Base-by-base conservation (phyloP, 345 rosid genomes). In the Murraya koenigii region DNA sequence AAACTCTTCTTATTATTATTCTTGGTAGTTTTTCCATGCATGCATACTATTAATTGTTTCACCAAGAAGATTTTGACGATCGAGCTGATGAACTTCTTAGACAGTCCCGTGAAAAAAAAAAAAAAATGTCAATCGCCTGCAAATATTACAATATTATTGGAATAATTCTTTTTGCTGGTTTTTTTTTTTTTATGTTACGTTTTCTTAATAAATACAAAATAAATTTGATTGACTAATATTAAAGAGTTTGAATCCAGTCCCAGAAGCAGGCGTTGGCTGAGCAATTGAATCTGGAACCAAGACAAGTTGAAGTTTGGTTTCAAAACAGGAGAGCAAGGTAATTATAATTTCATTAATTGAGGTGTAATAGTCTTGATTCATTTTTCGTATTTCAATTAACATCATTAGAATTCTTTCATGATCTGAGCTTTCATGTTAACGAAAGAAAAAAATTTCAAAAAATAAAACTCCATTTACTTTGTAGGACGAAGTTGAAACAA, bases 301-400 rank as follows among this genome's bases (percentile, higher is more conserved):
- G 92, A 70, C 92, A 89, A 80, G 89, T 87, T n/a, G 92, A 89
- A 75, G 89, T 87, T 66, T 89, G 92, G 92, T 89, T 89, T 71
- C 92, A 89, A 60, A 89, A 89, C 80, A 82, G 92, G 80, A 85
- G 92, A 81, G 92, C 92, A 80, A 87, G 92, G 92, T 88, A 56
- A n/a, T 41, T n/a, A 47, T 17, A 22, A n/a, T n/a, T 5, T 56
- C 44, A n/a, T 69, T 69, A 69, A 25, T 23, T 26, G 15, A 1
- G 4, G 22, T 4, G 22, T 52, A 17, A 52, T n/a, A n/a, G n/a
- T 17, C 20, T 52, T 15, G 2, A 52, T 17, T 52, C 7, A 15
- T 52, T 17, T 52, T 19, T 17, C n/a, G 20, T 2, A 1, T 49
- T 49, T 1, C 15, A 49, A 17, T 49, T 4, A 49, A 49, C 20